A percentile compares a stretch with the other conserved stretches of the same genome.
Conservation (phyloP, 495 filamentous ascomycete species). For the Talaromyces ruber region DNA sequence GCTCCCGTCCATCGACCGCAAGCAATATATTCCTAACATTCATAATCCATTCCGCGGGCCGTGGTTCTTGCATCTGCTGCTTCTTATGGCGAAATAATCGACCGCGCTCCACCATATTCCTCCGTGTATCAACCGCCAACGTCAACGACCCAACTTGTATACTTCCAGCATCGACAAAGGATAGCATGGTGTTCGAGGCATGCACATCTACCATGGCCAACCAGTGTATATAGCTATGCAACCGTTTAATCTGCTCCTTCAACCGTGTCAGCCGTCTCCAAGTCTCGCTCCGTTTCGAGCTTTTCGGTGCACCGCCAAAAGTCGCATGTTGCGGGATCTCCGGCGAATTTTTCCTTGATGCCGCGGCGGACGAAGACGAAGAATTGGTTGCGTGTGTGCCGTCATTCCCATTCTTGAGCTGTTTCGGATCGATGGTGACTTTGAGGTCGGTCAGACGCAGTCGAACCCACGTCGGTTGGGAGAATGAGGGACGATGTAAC, state of each 20-base stretch:
- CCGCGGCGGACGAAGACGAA: slow-evolving; percentile 15
- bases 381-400: slow-evolving; percentile 15
- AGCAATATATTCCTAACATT: slow-evolving; percentile 80
- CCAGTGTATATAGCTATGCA: slow-evolving; percentile 85
- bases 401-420: slow-evolving; percentile 40
- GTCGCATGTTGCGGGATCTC: slow-evolving; percentile 9
- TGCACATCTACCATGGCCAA: slow-evolving; percentile 83
- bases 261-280: slow-evolving; percentile 68
- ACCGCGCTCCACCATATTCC: slow-evolving; percentile 83
- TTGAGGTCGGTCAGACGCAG: slow-evolving; percentile 75
- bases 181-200: slow-evolving; percentile 68
- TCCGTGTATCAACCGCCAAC: slow-evolving; percentile 80
- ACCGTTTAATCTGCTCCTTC: slow-evolving; percentile 75
- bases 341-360: slow-evolving; percentile 13
- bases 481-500: slow-evolving; percentile 87
- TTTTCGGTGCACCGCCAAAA: slow-evolving; percentile 14
- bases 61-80: slow-evolving; percentile 58
- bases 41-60: slow-evolving; percentile 91
- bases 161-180: slow-evolving; percentile 69
- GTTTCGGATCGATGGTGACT: slow-evolving; percentile 69
- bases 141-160: slow-evolving; percentile 78
- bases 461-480: slow-evolving; percentile 94
- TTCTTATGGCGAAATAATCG: slow-evolving; percentile 82
- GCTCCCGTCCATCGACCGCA: slow-evolving; percentile 72
- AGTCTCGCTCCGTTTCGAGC: slow-evolving; percentile 50